Evolutionary conservation across 1,284 basidiomycete species (phyloP).

Genomic region (Porodaedalea pini): DNA sequence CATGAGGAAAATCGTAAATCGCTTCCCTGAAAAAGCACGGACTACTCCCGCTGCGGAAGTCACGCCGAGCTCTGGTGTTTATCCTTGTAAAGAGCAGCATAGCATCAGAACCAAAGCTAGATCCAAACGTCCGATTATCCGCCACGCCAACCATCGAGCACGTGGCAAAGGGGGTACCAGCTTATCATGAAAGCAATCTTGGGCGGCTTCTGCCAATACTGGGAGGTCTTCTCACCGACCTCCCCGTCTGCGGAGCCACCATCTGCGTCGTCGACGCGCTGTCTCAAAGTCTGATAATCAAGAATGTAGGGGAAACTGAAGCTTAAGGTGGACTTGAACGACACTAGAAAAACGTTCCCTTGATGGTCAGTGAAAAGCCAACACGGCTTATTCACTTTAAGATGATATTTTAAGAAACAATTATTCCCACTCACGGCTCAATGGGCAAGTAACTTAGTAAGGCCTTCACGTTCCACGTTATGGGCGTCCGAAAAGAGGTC

Average conservation of each 20-base stretch:
- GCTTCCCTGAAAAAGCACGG: not conserved
- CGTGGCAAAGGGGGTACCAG: not conserved
- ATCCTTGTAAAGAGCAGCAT: too few relatives aligned
- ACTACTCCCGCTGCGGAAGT: too few relatives aligned
- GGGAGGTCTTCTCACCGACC: conserved; percentile 10
- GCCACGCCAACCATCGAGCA: not conserved
- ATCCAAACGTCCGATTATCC: too few relatives aligned
- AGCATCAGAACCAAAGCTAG: too few relatives aligned
- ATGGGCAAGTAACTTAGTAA: not conserved
- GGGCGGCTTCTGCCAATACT: not conserved
- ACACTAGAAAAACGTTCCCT: too few relatives aligned
- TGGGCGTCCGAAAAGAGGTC: not conserved
- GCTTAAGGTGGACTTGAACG: too few relatives aligned
- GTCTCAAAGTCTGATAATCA: not conserved
- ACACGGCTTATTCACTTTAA: too few relatives aligned
- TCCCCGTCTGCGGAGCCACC: not conserved
- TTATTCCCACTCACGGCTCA: not conserved
- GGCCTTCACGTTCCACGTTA: not conserved
- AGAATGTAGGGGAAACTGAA: not conserved
- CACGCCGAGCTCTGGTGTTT: too few relatives aligned
- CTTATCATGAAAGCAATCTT: conserved; percentile 4
- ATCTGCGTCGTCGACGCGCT: not conserved
- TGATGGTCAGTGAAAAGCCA: not conserved
- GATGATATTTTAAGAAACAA: too few relatives aligned
- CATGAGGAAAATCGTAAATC: too few relatives aligned